Conservation (phyloP, 805 yeast genomes). For the Dipodascus geniculatus region DNA sequence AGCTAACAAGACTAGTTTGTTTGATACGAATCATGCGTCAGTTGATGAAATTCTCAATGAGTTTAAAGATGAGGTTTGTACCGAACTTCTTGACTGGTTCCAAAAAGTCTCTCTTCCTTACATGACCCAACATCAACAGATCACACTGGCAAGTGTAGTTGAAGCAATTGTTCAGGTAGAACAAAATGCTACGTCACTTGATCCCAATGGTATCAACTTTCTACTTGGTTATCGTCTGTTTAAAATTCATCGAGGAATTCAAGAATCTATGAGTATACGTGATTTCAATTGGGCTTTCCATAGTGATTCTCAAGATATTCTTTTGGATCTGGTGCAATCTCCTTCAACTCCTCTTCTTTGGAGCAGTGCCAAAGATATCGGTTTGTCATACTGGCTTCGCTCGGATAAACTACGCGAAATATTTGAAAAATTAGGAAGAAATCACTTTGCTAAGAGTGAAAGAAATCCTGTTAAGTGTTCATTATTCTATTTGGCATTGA, state of each 20-base stretch:
- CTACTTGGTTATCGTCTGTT: constrained; percentile 60
- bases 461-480: constrained; percentile 69
- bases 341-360: constrained; percentile 42
- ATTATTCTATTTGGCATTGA: constrained; percentile 64
- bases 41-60: constrained; percentile 7
- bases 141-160: constrained; percentile 60
- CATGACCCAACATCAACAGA: constrained; percentile 83
- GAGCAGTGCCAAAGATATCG: constrained; percentile 46
- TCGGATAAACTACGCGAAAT: constrained; percentile 34
- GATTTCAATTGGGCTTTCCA: constrained; percentile 84
- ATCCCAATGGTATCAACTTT: constrained; percentile 59
- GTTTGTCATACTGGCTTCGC: constrained; percentile 62
- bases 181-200: constrained; percentile 33
- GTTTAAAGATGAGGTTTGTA: constrained; percentile 25
- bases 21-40: constrained; percentile 2
- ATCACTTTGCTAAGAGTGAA: constrained; percentile 47
- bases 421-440: constrained; percentile 61
- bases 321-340: constrained; percentile 39
- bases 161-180: constrained; percentile 49
- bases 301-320: constrained; percentile 61
- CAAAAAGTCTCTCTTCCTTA: constrained; percentile 61
- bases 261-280: constrained; percentile 52
- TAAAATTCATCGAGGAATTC: constrained; percentile 40
- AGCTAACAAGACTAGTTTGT: neutral
- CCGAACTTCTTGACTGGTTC: constrained; percentile 44